These are phyloP conservation scores for Dactylorhiza incarnata DNA, from an alignment of 106 monocot species.

Conservation along the genomic window DNA sequence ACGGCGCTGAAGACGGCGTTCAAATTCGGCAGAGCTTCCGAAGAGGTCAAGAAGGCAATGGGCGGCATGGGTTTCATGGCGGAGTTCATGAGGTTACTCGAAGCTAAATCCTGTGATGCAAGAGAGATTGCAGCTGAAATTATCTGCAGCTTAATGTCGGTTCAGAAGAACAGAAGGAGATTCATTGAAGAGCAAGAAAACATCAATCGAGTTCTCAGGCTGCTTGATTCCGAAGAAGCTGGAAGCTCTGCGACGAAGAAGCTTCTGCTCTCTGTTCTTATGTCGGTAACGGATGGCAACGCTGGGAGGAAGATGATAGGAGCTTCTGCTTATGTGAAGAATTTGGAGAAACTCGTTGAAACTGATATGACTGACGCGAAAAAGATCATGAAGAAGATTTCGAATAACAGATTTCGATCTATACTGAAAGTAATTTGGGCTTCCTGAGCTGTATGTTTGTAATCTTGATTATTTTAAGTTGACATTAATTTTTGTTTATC, in stretches of 20 bases:
- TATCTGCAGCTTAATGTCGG: conserved; percentile 27
- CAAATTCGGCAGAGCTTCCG: conserved; percentile 18
- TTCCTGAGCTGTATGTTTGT: too few species aligned
- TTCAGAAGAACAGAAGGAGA: conserved; percentile 33
- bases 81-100: conserved; percentile 32
- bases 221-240: conserved; percentile 35
- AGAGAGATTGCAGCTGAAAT: conserved; percentile 31
- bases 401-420: neutral
- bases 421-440: neutral
- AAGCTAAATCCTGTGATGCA: conserved; percentile 20
- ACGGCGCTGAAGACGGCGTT: conserved; percentile 25
- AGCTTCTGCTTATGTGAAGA: too few species aligned
- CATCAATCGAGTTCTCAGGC: conserved; percentile 28
- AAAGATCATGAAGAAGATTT: conserved; percentile 20
- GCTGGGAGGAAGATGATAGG: too few species aligned
- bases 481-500: too few species aligned
- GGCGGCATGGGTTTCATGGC: conserved; percentile 32
- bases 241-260: conserved; percentile 26
- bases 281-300: too few species aligned
- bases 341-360: conserved; percentile 15
- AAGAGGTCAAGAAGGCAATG: conserved; percentile 30
- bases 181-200: conserved; percentile 45
- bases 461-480: too few species aligned
- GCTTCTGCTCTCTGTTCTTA: conserved; percentile 20
- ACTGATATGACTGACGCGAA: conserved; percentile 33